Conservation (phyloP, 179 eudicot species). For the Nepenthes alata region DNA sequence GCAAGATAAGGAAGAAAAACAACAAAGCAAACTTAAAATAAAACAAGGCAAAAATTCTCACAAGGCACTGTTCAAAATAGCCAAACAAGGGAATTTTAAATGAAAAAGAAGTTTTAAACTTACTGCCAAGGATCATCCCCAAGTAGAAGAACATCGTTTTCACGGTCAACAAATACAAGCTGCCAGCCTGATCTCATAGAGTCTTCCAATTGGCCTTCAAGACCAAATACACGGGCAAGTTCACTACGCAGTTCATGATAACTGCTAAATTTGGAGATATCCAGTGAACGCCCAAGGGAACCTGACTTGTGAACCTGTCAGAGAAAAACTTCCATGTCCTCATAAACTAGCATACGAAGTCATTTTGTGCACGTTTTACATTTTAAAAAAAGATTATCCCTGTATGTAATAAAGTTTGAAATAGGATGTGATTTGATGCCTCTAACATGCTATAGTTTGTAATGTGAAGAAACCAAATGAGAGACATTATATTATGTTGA, state of each 20-base stretch:
- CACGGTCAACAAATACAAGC: slow-evolving; percentile 99
- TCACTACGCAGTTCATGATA: slow-evolving; percentile 81
- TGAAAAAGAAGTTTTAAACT: slow-evolving; percentile 14
- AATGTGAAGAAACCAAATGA: no score
- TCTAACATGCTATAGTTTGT: no score
- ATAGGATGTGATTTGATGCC: no score
- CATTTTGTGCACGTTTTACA: no score
- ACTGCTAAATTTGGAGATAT: slow-evolving; percentile 82
- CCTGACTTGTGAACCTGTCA: slow-evolving; percentile 80
- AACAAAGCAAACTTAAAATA: no score
- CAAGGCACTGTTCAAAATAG: not conserved
- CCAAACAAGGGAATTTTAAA: not conserved
- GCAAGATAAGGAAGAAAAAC: no score
- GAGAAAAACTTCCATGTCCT: not conserved
- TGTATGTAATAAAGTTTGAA: no score
- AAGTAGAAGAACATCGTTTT: slow-evolving; percentile 91
- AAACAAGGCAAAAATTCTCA: not conserved
- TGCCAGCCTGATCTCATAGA: slow-evolving; percentile 99
- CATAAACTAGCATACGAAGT: no score
- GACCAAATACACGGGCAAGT: slow-evolving; percentile 86
- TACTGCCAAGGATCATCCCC: slow-evolving; percentile 99
- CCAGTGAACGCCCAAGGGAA: slow-evolving; percentile 84
- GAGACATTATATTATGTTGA: no score
- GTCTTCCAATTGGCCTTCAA: slow-evolving; percentile 90
- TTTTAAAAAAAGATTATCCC: no score